A percentile compares a stretch with the other conserved stretches of the same genome.
These are phyloP conservation scores for Ceratobasidium sp. DNA, from an alignment of 1,284 basidiomycete species.

Conservation along the genomic window DNA sequence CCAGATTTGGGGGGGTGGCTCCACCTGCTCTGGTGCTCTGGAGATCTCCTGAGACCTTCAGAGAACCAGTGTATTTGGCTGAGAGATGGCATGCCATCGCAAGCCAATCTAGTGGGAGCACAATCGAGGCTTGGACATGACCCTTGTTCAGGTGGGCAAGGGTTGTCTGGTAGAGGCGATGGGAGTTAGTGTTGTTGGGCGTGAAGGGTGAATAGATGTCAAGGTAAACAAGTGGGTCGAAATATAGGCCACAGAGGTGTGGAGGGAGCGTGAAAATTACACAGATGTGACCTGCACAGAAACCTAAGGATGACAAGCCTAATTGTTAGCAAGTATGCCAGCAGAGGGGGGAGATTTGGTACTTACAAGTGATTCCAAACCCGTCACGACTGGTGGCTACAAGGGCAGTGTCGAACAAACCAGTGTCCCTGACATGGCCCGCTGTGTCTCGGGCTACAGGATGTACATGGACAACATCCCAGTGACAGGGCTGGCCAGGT, in stretches of 20 bases:
- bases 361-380: not conserved
- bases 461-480: conserved; percentile 14
- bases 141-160: not conserved
- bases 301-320: not conserved
- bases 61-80: too few relatives aligned
- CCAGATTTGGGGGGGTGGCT: too few relatives aligned
- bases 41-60: too few relatives aligned
- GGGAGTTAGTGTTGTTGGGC: not conserved
- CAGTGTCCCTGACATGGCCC: not conserved
- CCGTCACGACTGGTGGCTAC: not conserved
- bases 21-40: too few relatives aligned
- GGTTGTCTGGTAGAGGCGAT: not conserved
- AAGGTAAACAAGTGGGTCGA: conserved; percentile 17
- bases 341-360: too few relatives aligned
- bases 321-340: not conserved
- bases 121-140: not conserved
- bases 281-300: conserved; percentile 1
- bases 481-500: not conserved
- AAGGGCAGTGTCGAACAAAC: conserved; percentile 4
- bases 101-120: not conserved
- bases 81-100: conserved; percentile 5
- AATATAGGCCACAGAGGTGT: not conserved
- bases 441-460: not conserved
- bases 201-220: conserved; percentile 7
- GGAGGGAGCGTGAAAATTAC: conserved; percentile 11